A percentile compares a stretch with the other conserved stretches of the same genome.
phyloP scores from a whole-genome alignment of 306 rosid genomes.

The Coriaria nepalensis region DNA sequence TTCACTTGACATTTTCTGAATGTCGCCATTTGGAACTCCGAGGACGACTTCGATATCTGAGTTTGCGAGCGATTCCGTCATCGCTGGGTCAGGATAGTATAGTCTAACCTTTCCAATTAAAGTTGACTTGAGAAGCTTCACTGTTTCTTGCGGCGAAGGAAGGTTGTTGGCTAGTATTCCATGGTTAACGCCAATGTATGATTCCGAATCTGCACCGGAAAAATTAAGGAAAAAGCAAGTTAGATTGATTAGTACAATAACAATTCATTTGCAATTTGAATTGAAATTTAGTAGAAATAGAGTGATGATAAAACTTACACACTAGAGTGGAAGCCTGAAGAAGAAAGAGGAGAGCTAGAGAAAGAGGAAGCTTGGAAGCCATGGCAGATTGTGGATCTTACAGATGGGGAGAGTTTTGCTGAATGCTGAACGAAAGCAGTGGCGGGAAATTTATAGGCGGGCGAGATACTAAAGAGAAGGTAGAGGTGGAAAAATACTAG shows the following conservation, averaged over 20 bases:
- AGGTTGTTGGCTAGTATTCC: slow-evolving; percentile 91
- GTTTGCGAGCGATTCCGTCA: slow-evolving; percentile 73
- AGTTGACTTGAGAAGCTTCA: slow-evolving; percentile 80
- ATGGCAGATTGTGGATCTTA: neutral
- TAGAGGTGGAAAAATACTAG: too few relatives aligned
- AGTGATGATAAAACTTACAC: slow-evolving; percentile 26
- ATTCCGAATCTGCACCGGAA: slow-evolving; percentile 39
- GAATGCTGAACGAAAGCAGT: too few relatives aligned
- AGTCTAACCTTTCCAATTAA: slow-evolving; percentile 65
- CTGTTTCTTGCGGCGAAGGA: slow-evolving; percentile 72
- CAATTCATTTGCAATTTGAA: neutral
- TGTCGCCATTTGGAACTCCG: slow-evolving; percentile 74
- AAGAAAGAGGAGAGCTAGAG: slow-evolving; percentile 16
- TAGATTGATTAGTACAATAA: neutral
- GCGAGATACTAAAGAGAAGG: too few relatives aligned
- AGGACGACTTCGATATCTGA: slow-evolving; percentile 87
- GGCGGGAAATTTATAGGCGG: too few relatives aligned
- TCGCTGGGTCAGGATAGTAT: slow-evolving; percentile 78
- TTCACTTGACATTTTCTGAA: slow-evolving; percentile 69
- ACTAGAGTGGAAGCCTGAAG: slow-evolving; percentile 23
- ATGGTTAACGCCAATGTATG: slow-evolving; percentile 80
- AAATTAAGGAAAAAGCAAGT: neutral
- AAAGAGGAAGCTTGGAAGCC: slow-evolving; percentile 15
- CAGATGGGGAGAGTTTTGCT: too few relatives aligned
- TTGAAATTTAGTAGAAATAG: neutral